These are phyloP conservation scores for Elongisporangium undulatum DNA, from an alignment of 352 stramenopile species.

Conservation along the genomic window DNA sequence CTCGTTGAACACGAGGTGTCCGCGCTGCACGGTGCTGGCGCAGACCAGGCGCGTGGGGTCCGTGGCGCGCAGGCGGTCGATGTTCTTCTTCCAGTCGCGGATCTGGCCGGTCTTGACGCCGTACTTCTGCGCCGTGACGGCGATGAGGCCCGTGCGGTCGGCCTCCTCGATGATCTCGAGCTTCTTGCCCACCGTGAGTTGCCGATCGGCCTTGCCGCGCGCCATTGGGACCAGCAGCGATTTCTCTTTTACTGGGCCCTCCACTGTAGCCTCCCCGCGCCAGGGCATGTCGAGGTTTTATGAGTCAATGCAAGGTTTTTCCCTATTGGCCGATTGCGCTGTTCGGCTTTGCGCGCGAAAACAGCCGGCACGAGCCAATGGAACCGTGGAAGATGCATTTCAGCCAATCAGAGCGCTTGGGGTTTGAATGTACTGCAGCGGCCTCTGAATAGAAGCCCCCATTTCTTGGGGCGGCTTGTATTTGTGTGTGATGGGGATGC, in stretches of 20 bases:
- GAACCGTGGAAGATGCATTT: not conserved
- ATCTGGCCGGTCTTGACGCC: slow-evolving; percentile 85
- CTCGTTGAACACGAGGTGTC: slow-evolving; percentile 85
- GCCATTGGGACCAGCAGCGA: slow-evolving; percentile 37
- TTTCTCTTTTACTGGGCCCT: slow-evolving; percentile 3
- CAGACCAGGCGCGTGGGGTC: slow-evolving; percentile 78
- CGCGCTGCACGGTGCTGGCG: slow-evolving; percentile 76
- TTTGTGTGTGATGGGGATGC: not conserved
- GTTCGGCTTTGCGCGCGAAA: not conserved
- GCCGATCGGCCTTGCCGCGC: slow-evolving; percentile 72
- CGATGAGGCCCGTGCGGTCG: slow-evolving; percentile 73
- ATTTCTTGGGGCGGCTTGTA: not conserved
- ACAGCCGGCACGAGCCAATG: not conserved
- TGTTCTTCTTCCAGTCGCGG: slow-evolving; percentile 87
- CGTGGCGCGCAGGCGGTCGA: slow-evolving; percentile 66
- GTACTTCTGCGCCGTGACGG: slow-evolving; percentile 80
- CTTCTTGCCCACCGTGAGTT: slow-evolving; percentile 85
- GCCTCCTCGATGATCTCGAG: slow-evolving; percentile 87
- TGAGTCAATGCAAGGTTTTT: not conserved
- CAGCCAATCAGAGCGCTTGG: not conserved
- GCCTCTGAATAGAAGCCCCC: not conserved
- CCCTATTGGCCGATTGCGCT: not conserved
- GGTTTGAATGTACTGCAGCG: not conserved
- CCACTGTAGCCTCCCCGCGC: not conserved
- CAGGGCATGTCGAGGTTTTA: not conserved